phyloP scores from a whole-genome alignment of 768 basidiomycete species.

The Kwoniella pini region DNA sequence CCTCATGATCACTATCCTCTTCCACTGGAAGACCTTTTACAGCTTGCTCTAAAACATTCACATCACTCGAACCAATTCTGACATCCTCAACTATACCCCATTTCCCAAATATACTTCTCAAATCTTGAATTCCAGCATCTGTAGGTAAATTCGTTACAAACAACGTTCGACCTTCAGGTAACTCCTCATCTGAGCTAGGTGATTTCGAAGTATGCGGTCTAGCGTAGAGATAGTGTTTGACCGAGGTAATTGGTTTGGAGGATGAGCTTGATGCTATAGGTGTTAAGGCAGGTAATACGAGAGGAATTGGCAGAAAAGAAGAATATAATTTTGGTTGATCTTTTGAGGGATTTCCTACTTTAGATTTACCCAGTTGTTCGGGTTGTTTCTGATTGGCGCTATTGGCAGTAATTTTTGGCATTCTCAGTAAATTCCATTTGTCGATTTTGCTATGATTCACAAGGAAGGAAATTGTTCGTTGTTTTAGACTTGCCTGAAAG shows the following conservation, averaged over 20 bases:
- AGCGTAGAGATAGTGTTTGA: constrained; percentile 63
- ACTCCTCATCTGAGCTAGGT: constrained; percentile 32
- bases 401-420: no score
- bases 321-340: constrained; percentile 35
- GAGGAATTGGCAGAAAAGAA: constrained; percentile 41
- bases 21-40: constrained; percentile 30
- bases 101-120: constrained; percentile 72
- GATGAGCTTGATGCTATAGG: constrained; percentile 10
- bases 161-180: constrained; percentile 65
- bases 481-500: no score
- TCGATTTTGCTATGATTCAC: no score
- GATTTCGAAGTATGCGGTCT: constrained; percentile 61
- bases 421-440: no score
- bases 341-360: no score
- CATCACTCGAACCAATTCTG: constrained; percentile 19
- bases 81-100: constrained; percentile 70
- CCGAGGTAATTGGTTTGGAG: not conserved
- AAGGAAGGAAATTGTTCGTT: no score
- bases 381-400: no score
- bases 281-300: constrained; percentile 28
- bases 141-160: constrained; percentile 89
- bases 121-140: constrained; percentile 79
- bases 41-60: constrained; percentile 40
- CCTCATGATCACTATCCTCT: constrained; percentile 45
- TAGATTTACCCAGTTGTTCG: no score